Conservation (phyloP, 2,329 filamentous ascomycete species). For the Biscogniauxia sp. region DNA sequence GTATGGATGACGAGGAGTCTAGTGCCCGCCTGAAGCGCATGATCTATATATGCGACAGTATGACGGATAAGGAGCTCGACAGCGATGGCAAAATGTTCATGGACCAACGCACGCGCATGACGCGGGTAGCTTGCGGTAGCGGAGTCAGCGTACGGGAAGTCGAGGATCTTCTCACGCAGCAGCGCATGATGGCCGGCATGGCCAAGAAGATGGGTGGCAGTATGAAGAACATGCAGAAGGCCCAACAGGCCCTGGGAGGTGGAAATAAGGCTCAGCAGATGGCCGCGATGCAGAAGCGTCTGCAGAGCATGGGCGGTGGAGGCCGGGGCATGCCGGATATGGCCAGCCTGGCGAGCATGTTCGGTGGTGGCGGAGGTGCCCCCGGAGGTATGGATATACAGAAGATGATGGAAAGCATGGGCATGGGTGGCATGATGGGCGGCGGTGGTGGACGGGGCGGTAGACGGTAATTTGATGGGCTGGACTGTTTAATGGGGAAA, state of each 20-base stretch:
- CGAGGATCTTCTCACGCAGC: constrained; percentile 94
- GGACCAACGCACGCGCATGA: constrained; percentile 90
- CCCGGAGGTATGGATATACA: constrained; percentile 68
- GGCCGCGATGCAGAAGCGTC: constrained; percentile 93
- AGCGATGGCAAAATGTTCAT: constrained; percentile 92
- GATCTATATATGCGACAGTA: constrained; percentile 98
- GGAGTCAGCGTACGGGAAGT: constrained; percentile 91
- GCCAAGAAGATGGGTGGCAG: constrained; percentile 98
- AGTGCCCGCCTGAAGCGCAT: constrained; percentile 90
- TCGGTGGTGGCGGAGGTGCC: constrained; percentile 69
- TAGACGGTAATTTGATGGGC: constrained; percentile 19
- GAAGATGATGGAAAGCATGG: constrained; percentile 75
- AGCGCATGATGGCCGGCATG: constrained; percentile 98
- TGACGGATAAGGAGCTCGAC: constrained; percentile 95
- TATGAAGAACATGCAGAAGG: constrained; percentile 96
- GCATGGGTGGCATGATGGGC: constrained; percentile 57
- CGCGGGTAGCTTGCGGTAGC: constrained; percentile 82
- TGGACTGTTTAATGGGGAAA: neutral
- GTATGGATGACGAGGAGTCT: constrained; percentile 97
- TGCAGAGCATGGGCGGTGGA: constrained; percentile 85
- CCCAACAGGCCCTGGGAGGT: constrained; percentile 86
- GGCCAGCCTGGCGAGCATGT: constrained; percentile 87
- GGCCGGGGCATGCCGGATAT: constrained; percentile 75
- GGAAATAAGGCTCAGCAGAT: constrained; percentile 91
- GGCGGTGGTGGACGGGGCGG: constrained; percentile 36